A percentile compares a stretch with the other conserved stretches of the same genome.
Conservation (phyloP, 2,329 filamentous ascomycete genomes). For the Monilinia laxa region DNA sequence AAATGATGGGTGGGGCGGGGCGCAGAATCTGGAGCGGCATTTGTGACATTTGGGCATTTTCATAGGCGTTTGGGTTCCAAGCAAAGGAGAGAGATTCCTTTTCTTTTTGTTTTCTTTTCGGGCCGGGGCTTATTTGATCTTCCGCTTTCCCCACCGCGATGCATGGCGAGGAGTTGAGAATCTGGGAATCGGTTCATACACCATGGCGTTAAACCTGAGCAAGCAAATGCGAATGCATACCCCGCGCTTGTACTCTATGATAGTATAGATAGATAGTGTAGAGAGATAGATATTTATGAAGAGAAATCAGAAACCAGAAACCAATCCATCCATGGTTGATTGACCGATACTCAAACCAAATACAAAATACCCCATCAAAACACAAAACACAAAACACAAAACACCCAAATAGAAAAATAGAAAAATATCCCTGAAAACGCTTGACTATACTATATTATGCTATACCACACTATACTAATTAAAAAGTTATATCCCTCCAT, state of each 20-base stretch:
- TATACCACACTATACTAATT: no score
- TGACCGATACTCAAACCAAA: no score
- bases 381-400: no score
- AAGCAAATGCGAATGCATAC: not conserved
- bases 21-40: not conserved
- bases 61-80: not conserved
- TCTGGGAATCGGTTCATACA: not conserved
- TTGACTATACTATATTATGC: no score
- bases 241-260: not conserved
- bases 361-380: no score
- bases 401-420: no score
- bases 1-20: slow-evolving; percentile 1
- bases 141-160: not conserved
- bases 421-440: no score
- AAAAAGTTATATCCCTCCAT: no score
- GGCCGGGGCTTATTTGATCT: no score
- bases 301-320: not conserved
- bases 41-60: slow-evolving; percentile 5
- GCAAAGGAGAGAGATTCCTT: not conserved
- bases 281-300: slow-evolving; percentile 10
- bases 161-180: slow-evolving; percentile 23
- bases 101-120: not conserved
- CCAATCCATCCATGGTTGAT: no score
- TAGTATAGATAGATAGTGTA: no score
- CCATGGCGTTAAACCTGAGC: slow-evolving; percentile 7